A percentile compares a stretch with the other conserved stretches of the same genome.
phyloP scores from a whole-genome alignment of 2,329 filamentous ascomycete species.

The Pseudopithomyces maydicus region DNA sequence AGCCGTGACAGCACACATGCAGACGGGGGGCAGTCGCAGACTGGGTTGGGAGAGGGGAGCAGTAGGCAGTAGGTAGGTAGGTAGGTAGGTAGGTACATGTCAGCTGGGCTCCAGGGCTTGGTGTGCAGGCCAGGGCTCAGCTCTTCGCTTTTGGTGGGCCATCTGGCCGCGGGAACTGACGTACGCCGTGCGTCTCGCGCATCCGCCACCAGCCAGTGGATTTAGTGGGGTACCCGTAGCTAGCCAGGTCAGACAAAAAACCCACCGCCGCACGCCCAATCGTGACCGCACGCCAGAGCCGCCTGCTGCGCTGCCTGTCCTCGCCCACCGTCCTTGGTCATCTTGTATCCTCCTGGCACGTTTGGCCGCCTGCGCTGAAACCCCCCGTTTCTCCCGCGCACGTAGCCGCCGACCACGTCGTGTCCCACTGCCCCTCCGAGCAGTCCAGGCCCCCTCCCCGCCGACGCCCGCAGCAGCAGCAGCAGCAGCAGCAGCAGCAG shows the following conservation, averaged over 20 bases:
- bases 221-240: no score
- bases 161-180: slow-evolving; percentile 2
- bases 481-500: not conserved
- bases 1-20: not conserved
- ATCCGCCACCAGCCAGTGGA: not conserved
- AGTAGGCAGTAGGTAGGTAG: no score
- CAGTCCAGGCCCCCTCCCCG: no score
- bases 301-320: not conserved
- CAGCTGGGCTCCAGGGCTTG: no score
- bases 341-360: not conserved
- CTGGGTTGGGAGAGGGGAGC: not conserved
- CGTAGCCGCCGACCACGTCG: no score
- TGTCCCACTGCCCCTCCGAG: no score
- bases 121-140: no score
- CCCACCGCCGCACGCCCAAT: not conserved
- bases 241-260: not conserved
- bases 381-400: not conserved
- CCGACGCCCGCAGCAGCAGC: no score
- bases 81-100: no score
- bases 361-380: slow-evolving; percentile 2
- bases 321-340: not conserved
- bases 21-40: not conserved
- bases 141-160: no score
- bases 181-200: not conserved
- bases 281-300: not conserved